phyloP scores from a whole-genome alignment of 352 stramenopile species.

The Pythium apleroticum region DNA sequence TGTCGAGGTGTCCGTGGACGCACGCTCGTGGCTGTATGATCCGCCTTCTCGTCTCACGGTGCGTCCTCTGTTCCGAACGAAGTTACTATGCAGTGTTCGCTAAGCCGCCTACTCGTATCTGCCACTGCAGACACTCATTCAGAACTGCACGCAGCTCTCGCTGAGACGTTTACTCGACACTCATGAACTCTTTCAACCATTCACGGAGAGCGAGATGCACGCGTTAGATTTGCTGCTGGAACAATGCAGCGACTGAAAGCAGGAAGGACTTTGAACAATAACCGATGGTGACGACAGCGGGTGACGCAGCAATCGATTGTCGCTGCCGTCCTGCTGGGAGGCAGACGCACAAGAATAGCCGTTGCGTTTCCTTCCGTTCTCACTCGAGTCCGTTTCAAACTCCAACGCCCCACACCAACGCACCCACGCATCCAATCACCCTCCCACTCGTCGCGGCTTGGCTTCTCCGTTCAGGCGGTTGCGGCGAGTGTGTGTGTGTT shows the following conservation, averaged over 20 bases:
- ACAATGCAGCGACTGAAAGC: not conserved
- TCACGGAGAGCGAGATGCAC: not conserved
- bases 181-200: slow-evolving; percentile 14
- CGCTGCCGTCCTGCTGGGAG: not conserved
- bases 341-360: not conserved
- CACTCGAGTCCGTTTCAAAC: not conserved
- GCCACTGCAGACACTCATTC: slow-evolving; percentile 8
- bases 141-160: slow-evolving; percentile 7
- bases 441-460: not conserved
- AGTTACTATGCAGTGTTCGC: not conserved
- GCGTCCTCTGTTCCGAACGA: not conserved
- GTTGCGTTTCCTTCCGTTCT: not conserved
- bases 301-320: not conserved
- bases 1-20: slow-evolving; percentile 2
- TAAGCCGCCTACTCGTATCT: not conserved
- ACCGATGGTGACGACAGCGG: not conserved
- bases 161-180: slow-evolving; percentile 14
- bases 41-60: slow-evolving; percentile 7
- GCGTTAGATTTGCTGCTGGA: slow-evolving; percentile 12
- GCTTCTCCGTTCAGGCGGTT: not conserved
- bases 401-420: not conserved
- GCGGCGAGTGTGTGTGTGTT: not conserved
- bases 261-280: too few species aligned
- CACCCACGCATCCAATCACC: too few species aligned
- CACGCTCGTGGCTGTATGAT: slow-evolving; percentile 8